phyloP scores from a whole-genome alignment of 148 eudicot species.

The Rhododendron molle region DNA sequence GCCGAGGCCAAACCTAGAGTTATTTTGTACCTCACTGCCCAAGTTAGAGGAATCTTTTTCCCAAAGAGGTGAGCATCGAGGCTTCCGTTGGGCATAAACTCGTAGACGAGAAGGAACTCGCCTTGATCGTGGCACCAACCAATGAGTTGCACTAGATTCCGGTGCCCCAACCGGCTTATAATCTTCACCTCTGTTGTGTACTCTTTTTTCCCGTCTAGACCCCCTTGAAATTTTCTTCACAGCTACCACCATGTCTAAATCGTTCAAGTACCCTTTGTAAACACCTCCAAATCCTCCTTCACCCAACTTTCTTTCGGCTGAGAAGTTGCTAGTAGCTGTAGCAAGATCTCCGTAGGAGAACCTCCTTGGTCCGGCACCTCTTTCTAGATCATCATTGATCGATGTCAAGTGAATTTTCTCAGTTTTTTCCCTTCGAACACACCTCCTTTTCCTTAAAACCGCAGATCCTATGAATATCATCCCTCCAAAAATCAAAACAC shows the following conservation, averaged over 20 bases:
- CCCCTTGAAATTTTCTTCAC: constrained; percentile 28
- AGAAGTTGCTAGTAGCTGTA: constrained; percentile 21
- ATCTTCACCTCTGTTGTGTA: constrained; percentile 30
- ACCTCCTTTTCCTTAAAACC: background rate
- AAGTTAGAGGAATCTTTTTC: constrained; percentile 17
- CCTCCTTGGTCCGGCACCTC: constrained; percentile 25
- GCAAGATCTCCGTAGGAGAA: constrained; percentile 15
- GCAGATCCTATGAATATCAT: background rate
- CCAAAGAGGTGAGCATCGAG: constrained; percentile 41
- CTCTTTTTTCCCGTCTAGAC: constrained; percentile 23
- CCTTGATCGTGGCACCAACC: constrained; percentile 38
- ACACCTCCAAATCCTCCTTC: constrained; percentile 33
- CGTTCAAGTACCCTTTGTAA: constrained; percentile 17
- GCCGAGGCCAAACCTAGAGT: constrained; percentile 49
- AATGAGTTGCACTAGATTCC: constrained; percentile 30
- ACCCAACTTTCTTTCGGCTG: constrained; percentile 17
- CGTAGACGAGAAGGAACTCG: constrained; percentile 36
- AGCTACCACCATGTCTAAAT: constrained; percentile 11
- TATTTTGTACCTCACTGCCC: constrained; percentile 41
- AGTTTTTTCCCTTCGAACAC: background rate
- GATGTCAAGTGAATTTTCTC: constrained; percentile 1
- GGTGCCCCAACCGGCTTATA: constrained; percentile 21
- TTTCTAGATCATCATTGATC: constrained; percentile 21
- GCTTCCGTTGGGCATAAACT: constrained; percentile 50
- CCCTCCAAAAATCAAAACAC: constrained; percentile 7